Base-by-base conservation (phyloP, 2,329 filamentous ascomycete species). In the Scedosporium dehoogii region DNA sequence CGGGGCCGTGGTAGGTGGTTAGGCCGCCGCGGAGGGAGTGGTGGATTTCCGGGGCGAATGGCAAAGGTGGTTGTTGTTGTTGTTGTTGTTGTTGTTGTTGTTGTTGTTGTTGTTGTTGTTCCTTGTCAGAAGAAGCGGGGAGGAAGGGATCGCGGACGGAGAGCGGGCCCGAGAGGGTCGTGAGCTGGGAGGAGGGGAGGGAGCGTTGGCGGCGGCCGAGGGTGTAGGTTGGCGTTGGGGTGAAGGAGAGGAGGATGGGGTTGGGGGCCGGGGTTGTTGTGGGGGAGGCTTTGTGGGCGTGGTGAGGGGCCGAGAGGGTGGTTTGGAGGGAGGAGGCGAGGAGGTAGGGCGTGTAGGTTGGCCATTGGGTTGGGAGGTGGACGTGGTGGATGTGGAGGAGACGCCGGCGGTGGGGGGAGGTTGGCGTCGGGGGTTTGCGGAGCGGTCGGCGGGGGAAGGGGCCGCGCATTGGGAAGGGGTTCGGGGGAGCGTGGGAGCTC, bases 1-100 rank as follows among this genome's bases (percentile, higher is more conserved):
- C 93, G 0, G 93, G 94, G 0, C 93, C 94, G 72, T 99, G 94
- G 77, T 96, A 97, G 2, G 94, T 97, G 0, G 91, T 92, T 67
- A 96, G 86, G 0, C 94, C 94, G 65, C 94, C 94, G 62, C 94
- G 86, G n/a, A 86, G 82, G 14, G 90, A 88, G 68, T 86, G 81
- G 53, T 84, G 74, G 68, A 94, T 85, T n/a, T 83, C 78, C 3
- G 88, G 89, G 27, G 72, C 66, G 67, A 74, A 78, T 59, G 63
- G 68, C 42, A 76, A 16, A 7, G 42, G 7, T 46, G 21, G 9
- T 63, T 46, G 61, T 42, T 70, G 66, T 56, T 75, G 68, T n/a
- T n/a, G n/a, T n/a, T n/a, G n/a, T n/a, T n/a, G n/a, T n/a, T n/a
- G n/a, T n/a, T n/a, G n/a, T n/a, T n/a, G n/a, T n/a, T n/a, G n/a